Evolutionary conservation across 2,329 filamentous ascomycete species (phyloP), one percentile per base, ranked within the genome.

Genomic region (Dothiorella sarmentorum): DNA sequence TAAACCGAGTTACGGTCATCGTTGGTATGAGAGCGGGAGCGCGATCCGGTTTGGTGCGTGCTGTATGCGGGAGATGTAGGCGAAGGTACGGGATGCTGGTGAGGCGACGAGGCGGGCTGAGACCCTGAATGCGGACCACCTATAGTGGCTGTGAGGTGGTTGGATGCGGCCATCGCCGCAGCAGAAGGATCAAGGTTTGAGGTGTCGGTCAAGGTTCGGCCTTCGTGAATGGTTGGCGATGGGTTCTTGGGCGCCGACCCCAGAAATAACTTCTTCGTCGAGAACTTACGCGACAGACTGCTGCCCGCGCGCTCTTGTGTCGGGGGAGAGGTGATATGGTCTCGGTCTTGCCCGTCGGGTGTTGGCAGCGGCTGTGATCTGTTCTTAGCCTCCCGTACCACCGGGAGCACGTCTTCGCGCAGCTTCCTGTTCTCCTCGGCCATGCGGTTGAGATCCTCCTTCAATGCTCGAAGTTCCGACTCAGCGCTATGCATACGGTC

Each of bases 371-470:
- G 93, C 69, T 96, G 90, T 63, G 91, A 89, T 66, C 88, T 88
- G 71, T 97, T 92, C 76, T 97, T 97, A 67, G 87, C 89, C 68
- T 96, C 85, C 62, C 92, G 90, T 68, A 97, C 85, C 18, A 96
- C 87, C 3, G 94, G 93, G 29, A 97, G 80, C 69, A 97, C 85
- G 69, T 99, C 94, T 73, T 97, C 93, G 59, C 94, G 84, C 63
- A 99, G 76, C 64, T 90, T 87, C 65, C 89, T 84, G 71, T 96
- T 96, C 70, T 97, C 92, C 38, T 97, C 91, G 11, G 88, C 66
- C 56, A 80, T 73, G 37, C 76, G 70, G 61, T 73, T 74, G 47
- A 80, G 68, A 60, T 80, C 77, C 51, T 78, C 75, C 60, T 75
- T 87, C 67, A 97, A 82, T 61, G 88, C 85, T 62, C 89, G 85